These are phyloP conservation scores for Aciculosporium take DNA, from an alignment of 2,329 filamentous ascomycete genomes.

Conservation along the genomic window DNA sequence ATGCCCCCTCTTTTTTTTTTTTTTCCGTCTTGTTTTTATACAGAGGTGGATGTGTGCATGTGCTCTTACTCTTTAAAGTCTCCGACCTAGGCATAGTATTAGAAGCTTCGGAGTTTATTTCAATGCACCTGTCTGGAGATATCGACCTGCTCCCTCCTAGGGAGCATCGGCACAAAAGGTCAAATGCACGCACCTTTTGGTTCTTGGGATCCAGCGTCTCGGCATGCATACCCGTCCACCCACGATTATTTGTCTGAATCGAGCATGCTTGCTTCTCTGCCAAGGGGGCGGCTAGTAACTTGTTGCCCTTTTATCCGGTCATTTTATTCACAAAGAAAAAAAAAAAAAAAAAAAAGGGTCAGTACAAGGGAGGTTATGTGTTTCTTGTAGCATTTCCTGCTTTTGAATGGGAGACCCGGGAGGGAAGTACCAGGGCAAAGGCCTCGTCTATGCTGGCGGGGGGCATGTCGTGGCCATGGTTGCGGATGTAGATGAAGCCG, in stretches of 20 bases:
- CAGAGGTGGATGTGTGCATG: neutral
- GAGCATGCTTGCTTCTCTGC: constrained; percentile 61
- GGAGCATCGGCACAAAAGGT: no score
- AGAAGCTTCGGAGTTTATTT: neutral
- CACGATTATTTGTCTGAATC: constrained; percentile 69
- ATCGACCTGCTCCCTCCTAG: no score
- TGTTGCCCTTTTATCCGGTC: constrained; percentile 34
- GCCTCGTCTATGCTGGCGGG: constrained; percentile 50
- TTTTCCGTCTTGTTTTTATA: neutral
- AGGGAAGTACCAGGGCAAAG: constrained; percentile 54
- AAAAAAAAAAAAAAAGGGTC: no score
- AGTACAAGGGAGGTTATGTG: no score
- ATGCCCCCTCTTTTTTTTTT: neutral
- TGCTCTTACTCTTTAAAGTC: constrained; percentile 69
- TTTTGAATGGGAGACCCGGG: neutral
- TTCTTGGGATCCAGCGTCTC: constrained; percentile 77
- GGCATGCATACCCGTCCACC: constrained; percentile 77
- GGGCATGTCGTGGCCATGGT: constrained; percentile 55
- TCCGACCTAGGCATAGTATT: constrained; percentile 39
- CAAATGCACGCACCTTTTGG: constrained; percentile 46
- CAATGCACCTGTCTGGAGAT: no score
- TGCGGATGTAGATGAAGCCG: constrained; percentile 83
- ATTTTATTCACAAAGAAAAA: no score
- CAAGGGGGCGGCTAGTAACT: constrained; percentile 55
- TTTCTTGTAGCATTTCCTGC: no score